A percentile compares a stretch with the other conserved stretches of the same genome.
These are phyloP conservation scores for Zancudomyces culisetae DNA, from an alignment of 371 early-diverging fungal genomes.

Conservation along the genomic window DNA sequence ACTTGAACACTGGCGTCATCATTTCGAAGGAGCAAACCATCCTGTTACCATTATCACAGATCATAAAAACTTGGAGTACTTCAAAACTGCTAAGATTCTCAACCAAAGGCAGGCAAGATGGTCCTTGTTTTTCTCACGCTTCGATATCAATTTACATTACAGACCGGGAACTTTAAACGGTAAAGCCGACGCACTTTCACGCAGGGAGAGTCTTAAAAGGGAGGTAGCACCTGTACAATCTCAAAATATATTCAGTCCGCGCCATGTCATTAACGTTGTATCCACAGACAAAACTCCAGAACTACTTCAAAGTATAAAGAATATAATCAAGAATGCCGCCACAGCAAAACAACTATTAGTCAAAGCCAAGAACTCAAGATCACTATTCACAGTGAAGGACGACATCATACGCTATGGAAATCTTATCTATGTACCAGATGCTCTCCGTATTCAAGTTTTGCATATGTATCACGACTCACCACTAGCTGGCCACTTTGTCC, in stretches of 20 bases:
- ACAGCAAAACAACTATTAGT: not conserved
- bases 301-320: not conserved
- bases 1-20: constrained; percentile 26
- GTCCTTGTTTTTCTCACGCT: constrained; percentile 15
- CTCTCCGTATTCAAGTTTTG: constrained; percentile 9
- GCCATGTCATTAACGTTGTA: not conserved
- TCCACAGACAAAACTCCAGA: not conserved
- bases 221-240: constrained; percentile 5
- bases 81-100: constrained; percentile 5
- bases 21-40: constrained; percentile 15
- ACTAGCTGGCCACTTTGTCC: constrained; percentile 28
- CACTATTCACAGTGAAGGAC: constrained; percentile 1
- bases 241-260: not conserved
- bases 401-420: constrained; percentile 10
- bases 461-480: constrained; percentile 17
- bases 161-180: constrained; percentile 21
- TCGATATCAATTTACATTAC: constrained; percentile 18
- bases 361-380: not conserved
- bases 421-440: constrained; percentile 12
- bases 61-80: constrained; percentile 27
- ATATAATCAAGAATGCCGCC: not conserved
- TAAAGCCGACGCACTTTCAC: constrained; percentile 28
- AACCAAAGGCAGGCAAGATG: not conserved
- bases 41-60: constrained; percentile 24
- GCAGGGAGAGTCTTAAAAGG: constrained; percentile 6